Conservation (phyloP, 805 yeast species). For the Hanseniaspora meyeri region DNA sequence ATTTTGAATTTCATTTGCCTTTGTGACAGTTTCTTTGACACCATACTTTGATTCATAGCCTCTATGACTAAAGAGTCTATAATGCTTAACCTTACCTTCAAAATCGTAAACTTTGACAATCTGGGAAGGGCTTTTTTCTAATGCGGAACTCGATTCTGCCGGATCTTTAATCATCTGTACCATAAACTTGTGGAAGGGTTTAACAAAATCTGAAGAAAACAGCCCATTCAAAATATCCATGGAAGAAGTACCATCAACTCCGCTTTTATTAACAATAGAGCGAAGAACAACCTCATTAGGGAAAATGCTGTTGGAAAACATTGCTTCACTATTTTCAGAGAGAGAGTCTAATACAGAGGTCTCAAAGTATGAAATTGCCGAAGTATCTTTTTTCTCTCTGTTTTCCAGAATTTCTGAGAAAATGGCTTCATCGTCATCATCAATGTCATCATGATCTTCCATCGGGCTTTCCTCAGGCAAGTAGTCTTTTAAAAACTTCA, state of each 20-base stretch:
- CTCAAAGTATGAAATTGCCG: background rate
- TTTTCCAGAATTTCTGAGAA: conserved; percentile 17
- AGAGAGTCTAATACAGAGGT: background rate
- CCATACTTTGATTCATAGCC: conserved; percentile 28
- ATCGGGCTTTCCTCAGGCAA: conserved; percentile 22
- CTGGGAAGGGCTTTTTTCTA: conserved; percentile 24
- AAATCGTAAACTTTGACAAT: conserved; percentile 57
- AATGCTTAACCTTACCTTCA: conserved; percentile 62
- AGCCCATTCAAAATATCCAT: conserved; percentile 40
- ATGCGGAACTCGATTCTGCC: conserved; percentile 24
- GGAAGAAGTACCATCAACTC: conserved; percentile 44
- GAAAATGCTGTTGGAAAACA: conserved; percentile 35
- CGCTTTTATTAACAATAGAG: conserved; percentile 34
- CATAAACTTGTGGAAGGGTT: conserved; percentile 40
- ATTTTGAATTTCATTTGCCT: conserved; percentile 21
- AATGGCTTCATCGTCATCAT: conserved; percentile 21
- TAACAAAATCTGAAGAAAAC: conserved; percentile 43
- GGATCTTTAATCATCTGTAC: conserved; percentile 37
- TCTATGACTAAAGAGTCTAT: conserved; percentile 44
- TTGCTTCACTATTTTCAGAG: background rate
- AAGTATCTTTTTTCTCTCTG: conserved; percentile 14
- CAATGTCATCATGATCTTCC: conserved; percentile 24
- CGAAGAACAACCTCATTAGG: conserved; percentile 57
- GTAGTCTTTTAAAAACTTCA: conserved; percentile 34
- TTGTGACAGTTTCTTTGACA: conserved; percentile 19